phyloP scores from a whole-genome alignment of 257 asterid species.

The Verbascum thapsus region DNA sequence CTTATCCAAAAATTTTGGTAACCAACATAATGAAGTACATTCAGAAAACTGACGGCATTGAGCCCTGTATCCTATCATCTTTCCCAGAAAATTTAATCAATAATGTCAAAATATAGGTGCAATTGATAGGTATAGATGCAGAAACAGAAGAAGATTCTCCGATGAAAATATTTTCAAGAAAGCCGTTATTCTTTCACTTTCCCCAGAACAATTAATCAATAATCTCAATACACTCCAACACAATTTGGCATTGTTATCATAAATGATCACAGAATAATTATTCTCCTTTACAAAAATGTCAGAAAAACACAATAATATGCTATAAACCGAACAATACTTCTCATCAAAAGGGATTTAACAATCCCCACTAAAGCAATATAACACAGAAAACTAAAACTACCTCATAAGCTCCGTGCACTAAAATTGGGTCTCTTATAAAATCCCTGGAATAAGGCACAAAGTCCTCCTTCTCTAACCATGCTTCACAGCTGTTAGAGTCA shows the following conservation, averaged over 20 bases:
- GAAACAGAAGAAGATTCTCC: too few species aligned
- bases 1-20: constrained; percentile 5
- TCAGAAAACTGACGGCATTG: constrained; percentile 12
- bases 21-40: neutral
- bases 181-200: constrained; percentile 10
- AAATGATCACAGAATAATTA: constrained; percentile 16
- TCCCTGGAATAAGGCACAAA: constrained; percentile 66
- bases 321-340: neutral
- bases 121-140: too few species aligned
- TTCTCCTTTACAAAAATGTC: constrained; percentile 21
- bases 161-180: too few species aligned
- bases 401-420: constrained; percentile 61
- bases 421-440: constrained; percentile 64
- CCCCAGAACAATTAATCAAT: constrained; percentile 9
- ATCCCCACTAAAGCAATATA: neutral
- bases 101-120: constrained; percentile 14
- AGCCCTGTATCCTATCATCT: constrained; percentile 10
- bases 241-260: constrained; percentile 17
- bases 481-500: constrained; percentile 51
- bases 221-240: constrained; percentile 14
- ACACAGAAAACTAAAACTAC: constrained; percentile 41
- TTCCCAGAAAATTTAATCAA: constrained; percentile 8
- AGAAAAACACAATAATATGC: constrained; percentile 11
- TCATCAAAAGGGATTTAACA: too few species aligned
- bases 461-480: constrained; percentile 84